Evolutionary conservation across 257 asterid genomes (phyloP), one percentile per base, ranked within the genome.

Genomic region (Nicotiana undulata): DNA sequence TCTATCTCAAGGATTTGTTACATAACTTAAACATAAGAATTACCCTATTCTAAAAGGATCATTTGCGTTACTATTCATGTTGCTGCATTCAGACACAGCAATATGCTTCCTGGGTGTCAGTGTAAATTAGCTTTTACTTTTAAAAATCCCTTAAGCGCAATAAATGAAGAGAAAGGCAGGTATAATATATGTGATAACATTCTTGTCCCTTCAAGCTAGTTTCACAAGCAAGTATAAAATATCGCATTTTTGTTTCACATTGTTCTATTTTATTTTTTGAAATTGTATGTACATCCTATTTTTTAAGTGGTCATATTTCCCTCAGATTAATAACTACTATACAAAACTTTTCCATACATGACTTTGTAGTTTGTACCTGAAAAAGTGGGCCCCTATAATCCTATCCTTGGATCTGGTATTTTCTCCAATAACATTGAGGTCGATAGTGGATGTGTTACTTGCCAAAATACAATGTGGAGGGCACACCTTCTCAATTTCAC

Each of bases 391-490:
- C 76, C 99, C 99, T 80, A 96, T 86, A 59, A 96, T 86, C 85
- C 97, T 89, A 82, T 93, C 97, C 84, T 90, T 94, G 78, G 99
- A 93, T 84, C 84, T 88, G 76, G 89, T 94, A 84, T 85, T 88
- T 86, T 92, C 93, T 81, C 98, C 99, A 86, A 96, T 76, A 59
- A 88, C 32, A 82, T 93, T 89, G 86, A 96, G 97, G 85, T 96
- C 97, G 82, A 96, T 96, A 56, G 99, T 96, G 55, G 98, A 94
- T 77, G 99, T 94, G 84, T 94, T 96, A 83, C 93, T 84, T 77
- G 99, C 98, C 90, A 96, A 89, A 85, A 96, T 91, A 87, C 99
- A 96, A 84, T 94, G 97, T 55, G 98, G 88, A 68, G 96, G 92
- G 87, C 98, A 94, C 52, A 82, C 95, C 88, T 91, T 94, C 95